These are phyloP conservation scores for Diplodia sapinea DNA, from an alignment of 2,329 filamentous ascomycete species.

Conservation along the genomic window DNA sequence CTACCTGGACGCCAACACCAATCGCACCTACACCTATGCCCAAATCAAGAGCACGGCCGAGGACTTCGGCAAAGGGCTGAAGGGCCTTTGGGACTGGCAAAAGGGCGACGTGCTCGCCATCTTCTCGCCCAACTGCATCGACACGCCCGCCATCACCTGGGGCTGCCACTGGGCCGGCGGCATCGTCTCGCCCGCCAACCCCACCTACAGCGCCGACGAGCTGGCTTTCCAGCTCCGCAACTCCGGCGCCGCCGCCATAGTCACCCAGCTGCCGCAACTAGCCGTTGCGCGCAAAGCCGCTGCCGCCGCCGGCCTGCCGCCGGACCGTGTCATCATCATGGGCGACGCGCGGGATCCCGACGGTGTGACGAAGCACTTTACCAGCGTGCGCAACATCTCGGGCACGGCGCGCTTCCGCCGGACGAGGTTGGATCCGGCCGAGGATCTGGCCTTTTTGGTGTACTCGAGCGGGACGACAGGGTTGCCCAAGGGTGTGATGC, in stretches of 20 bases:
- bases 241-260: slow-evolving; percentile 73
- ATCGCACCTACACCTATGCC: slow-evolving; percentile 71
- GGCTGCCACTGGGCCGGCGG: slow-evolving; percentile 85
- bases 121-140: slow-evolving; percentile 85
- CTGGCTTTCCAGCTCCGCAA: slow-evolving; percentile 84
- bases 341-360: slow-evolving; percentile 69
- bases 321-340: slow-evolving; percentile 75
- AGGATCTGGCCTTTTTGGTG: slow-evolving; percentile 82
- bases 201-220: slow-evolving; percentile 82
- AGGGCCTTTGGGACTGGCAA: slow-evolving; percentile 75
- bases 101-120: slow-evolving; percentile 83
- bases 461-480: slow-evolving; percentile 93
- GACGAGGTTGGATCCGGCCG: slow-evolving; percentile 68
- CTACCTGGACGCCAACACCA: slow-evolving; percentile 75
- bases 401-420: slow-evolving; percentile 64
- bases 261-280: slow-evolving; percentile 74
- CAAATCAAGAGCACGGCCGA: slow-evolving; percentile 69
- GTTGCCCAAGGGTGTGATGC: slow-evolving; percentile 86
- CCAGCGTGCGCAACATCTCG: slow-evolving; percentile 68
- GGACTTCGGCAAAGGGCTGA: slow-evolving; percentile 81
- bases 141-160: slow-evolving; percentile 77
- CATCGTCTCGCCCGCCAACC: slow-evolving; percentile 83
- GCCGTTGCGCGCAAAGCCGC: slow-evolving; percentile 71
- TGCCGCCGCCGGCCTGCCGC: slow-evolving; percentile 69
- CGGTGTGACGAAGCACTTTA: slow-evolving; percentile 72